Conservation (phyloP, 1,284 basidiomycete genomes). For the Cryptococcus sp. region DNA sequence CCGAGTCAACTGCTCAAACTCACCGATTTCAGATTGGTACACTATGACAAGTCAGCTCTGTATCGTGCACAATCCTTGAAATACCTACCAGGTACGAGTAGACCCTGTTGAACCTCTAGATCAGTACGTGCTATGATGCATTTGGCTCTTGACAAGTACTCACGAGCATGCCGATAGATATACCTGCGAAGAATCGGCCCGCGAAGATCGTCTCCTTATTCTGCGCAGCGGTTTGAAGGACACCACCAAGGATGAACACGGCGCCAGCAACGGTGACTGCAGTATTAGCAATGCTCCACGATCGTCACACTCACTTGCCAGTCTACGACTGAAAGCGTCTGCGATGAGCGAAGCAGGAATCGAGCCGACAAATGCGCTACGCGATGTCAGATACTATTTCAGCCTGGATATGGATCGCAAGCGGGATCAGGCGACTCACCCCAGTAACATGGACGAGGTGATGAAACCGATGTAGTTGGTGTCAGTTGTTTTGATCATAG, state of each 20-base stretch:
- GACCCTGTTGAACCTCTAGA: conserved; percentile 13
- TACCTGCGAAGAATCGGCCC: conserved; percentile 63
- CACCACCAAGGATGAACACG: conserved; percentile 60
- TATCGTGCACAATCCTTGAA: background rate
- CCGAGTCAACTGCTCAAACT: background rate
- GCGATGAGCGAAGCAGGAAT: conserved; percentile 49
- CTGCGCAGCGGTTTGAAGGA: conserved; percentile 51
- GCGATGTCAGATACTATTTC: background rate
- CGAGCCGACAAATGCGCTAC: conserved; percentile 42
- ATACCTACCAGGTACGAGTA: conserved; percentile 53
- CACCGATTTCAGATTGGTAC: conserved; percentile 62
- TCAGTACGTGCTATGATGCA: background rate
- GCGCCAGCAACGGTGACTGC: conserved; percentile 50
- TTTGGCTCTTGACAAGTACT: conserved; percentile 1
- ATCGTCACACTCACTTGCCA: conserved; percentile 37
- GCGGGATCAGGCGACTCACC: conserved; percentile 16
- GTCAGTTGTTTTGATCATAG: conserved; percentile 37
- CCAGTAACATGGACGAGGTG: conserved; percentile 51
- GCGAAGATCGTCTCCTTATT: conserved; percentile 65
- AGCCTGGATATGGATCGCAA: no score
- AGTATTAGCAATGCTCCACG: background rate
- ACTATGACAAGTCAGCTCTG: conserved; percentile 33
- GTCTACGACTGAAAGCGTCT: conserved; percentile 46
- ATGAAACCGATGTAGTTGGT: conserved; percentile 55
- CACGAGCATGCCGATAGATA: conserved; percentile 59